A percentile compares a stretch with the other conserved stretches of the same genome.
Conservation (phyloP, 2,329 filamentous ascomycete genomes). For the Xylariaceae sp. region DNA sequence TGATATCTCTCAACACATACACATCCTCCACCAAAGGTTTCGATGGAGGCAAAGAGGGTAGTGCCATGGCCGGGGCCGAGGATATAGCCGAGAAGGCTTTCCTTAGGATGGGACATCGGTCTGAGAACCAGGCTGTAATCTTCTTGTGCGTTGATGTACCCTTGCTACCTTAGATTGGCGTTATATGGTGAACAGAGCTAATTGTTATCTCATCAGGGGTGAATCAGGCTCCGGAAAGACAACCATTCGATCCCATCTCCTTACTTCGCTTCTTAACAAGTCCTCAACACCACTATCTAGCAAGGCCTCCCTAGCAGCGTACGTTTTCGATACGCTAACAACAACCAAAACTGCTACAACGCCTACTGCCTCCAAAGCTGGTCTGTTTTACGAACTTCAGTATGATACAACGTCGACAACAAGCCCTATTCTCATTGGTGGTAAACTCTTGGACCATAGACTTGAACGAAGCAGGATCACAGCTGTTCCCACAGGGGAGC, state of each 20-base stretch:
- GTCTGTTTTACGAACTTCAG: slow-evolving; percentile 93
- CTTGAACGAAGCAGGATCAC: slow-evolving; percentile 91
- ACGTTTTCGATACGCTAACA: slow-evolving; percentile 94
- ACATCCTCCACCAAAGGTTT: slow-evolving; percentile 85
- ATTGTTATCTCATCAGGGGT: slow-evolving; percentile 63
- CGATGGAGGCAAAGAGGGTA: slow-evolving; percentile 90
- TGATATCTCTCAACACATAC: slow-evolving; percentile 94
- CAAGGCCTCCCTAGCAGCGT: slow-evolving; percentile 91
- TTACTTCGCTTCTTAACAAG: slow-evolving; percentile 85
- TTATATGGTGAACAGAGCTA: slow-evolving; percentile 5
- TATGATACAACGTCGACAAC: slow-evolving; percentile 89
- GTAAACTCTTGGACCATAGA: slow-evolving; percentile 92
- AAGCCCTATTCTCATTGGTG: slow-evolving; percentile 88
- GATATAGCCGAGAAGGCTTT: slow-evolving; percentile 89
- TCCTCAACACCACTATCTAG: slow-evolving; percentile 91
- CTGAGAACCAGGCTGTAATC: slow-evolving; percentile 90
- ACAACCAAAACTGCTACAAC: slow-evolving; percentile 97
- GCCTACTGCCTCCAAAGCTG: slow-evolving; percentile 92
- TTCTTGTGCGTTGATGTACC: slow-evolving; percentile 78
- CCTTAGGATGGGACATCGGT: slow-evolving; percentile 82
- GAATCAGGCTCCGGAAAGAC: slow-evolving; percentile 98
- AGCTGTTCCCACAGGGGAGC: slow-evolving; percentile 91
- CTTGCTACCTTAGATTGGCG: not conserved
- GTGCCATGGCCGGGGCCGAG: slow-evolving; percentile 90
- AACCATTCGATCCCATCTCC: slow-evolving; percentile 86